Base-by-base conservation (phyloP, 1,284 basidiomycete species). In the Laetiporus sulphureus region DNA sequence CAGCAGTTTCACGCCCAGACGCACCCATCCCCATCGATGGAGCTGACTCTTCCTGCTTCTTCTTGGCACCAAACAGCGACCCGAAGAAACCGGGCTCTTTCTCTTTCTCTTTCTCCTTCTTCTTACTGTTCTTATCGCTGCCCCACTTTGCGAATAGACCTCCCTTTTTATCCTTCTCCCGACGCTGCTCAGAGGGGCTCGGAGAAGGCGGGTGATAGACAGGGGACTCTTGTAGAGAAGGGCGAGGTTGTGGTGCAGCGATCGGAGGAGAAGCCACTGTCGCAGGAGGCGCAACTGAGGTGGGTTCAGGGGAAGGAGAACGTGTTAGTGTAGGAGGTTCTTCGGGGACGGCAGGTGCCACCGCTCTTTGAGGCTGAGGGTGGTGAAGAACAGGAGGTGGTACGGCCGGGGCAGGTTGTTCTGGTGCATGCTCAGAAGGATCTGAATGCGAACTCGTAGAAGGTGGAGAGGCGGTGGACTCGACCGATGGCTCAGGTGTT, bases 41-140 rank as follows among this genome's bases (percentile, higher is more conserved):
- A 8, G 73, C 65, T 31, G 69, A 59, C 19, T 89, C 86, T 39
- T 83, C 77, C 59, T 83, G 84, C 65, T 77, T 77, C 73, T 90
- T 93, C 68, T 82, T 84, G 41, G 80, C 71, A 40, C 85, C 82
- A 60, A 95, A 95, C 4, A 96, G 68, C 13, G 87, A 88, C 2
- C 90, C 90, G 51, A 95, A 89, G 69, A 95, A 94, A 0, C 90
- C 73, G 21, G 73, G 61, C 20, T 87, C 81, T 59, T 83, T 82
- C 55, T 83, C 79, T 53, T 79, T 79, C 58, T 77, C 75, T 36
- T 46, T 59, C 48, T 61, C 67, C 5, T 36, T 35, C 58, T 57
- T 69, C 55, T 70, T 56, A 56, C 64, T 72, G 63, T 64, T 69
- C 51, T 51, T 78, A 63, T 61, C 72, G 44, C 71, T 57, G 36